A percentile compares a stretch with the other conserved stretches of the same genome.
phyloP scores from a whole-genome alignment of 2,329 filamentous ascomycete genomes.

The Cladophialophora immunda region DNA sequence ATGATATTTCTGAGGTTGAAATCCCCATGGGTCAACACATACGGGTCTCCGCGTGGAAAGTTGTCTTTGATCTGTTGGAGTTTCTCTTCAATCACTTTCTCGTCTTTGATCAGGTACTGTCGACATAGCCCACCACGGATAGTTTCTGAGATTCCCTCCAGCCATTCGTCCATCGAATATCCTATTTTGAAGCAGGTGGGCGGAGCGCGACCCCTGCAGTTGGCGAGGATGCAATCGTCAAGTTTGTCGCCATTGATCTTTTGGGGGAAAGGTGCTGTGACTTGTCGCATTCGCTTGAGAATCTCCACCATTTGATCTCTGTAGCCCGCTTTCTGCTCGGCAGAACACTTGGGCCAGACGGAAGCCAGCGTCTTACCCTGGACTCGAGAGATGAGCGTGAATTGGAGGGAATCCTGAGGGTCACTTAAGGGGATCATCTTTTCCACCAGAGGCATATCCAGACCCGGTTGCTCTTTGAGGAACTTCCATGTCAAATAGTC shows the following conservation, averaged over 20 bases:
- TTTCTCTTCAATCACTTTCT: conserved; percentile 21
- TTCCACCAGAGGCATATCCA: conserved; percentile 21
- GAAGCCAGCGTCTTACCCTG: background rate
- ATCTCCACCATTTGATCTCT: conserved; percentile 16
- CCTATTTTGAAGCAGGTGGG: conserved; percentile 20
- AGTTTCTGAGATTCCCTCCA: conserved; percentile 14
- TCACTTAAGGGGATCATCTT: conserved; percentile 18
- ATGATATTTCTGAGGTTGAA: conserved; percentile 45
- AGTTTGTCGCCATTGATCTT: conserved; percentile 12
- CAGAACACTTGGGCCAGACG: conserved; percentile 10
- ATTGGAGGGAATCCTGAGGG: conserved; percentile 16
- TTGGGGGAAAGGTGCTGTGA: conserved; percentile 21
- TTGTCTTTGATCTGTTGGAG: conserved; percentile 18
- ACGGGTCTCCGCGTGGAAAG: conserved; percentile 40
- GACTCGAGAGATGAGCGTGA: conserved; percentile 23
- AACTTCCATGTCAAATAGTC: conserved; percentile 28
- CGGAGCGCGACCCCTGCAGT: background rate
- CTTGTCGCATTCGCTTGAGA: conserved; percentile 18
- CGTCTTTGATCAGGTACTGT: conserved; percentile 8
- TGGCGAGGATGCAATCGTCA: conserved; percentile 8
- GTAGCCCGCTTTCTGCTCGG: conserved; percentile 24
- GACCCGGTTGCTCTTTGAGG: conserved; percentile 21
- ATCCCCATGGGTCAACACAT: conserved; percentile 43
- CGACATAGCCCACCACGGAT: conserved; percentile 11
- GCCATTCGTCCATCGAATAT: conserved; percentile 19